phyloP scores from a whole-genome alignment of 805 yeast species.

The Candida suzukii region DNA sequence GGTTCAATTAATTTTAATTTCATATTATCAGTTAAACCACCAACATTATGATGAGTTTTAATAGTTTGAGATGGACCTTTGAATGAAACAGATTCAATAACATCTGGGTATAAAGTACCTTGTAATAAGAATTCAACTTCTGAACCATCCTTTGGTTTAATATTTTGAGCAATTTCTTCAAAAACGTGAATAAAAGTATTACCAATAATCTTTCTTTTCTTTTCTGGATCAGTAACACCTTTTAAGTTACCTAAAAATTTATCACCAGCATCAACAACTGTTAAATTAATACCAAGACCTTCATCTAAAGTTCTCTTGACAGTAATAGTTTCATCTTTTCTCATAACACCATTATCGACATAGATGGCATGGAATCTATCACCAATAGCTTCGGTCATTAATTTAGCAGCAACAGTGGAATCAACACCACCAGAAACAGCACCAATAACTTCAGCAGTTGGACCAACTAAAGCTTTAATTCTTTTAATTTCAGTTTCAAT shows the following conservation, averaged over 20 bases:
- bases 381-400: conserved; percentile 97
- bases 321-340: conserved; percentile 83
- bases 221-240: conserved; percentile 97
- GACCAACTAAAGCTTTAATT: conserved; percentile 88
- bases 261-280: conserved; percentile 91
- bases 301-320: conserved; percentile 87
- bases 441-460: conserved; percentile 97
- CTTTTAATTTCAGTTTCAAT: conserved; percentile 94
- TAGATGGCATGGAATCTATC: conserved; percentile 97
- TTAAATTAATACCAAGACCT: conserved; percentile 90
- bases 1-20: conserved; percentile 98
- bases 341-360: conserved; percentile 97
- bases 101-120: conserved; percentile 98
- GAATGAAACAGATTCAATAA: conserved; percentile 96
- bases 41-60: conserved; percentile 99
- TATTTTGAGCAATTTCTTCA: conserved; percentile 90
- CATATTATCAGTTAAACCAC: conserved; percentile 97
- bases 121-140: conserved; percentile 91
- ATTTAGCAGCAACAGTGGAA: conserved; percentile 97
- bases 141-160: conserved; percentile 81
- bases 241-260: conserved; percentile 78
- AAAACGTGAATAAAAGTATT: conserved; percentile 95
- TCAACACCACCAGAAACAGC: conserved; percentile 99
- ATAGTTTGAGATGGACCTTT: conserved; percentile 99
- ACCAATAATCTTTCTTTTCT: conserved; percentile 98